Evolutionary conservation across 306 rosid genomes (phyloP).

Genomic region (Rubus idaeus): DNA sequence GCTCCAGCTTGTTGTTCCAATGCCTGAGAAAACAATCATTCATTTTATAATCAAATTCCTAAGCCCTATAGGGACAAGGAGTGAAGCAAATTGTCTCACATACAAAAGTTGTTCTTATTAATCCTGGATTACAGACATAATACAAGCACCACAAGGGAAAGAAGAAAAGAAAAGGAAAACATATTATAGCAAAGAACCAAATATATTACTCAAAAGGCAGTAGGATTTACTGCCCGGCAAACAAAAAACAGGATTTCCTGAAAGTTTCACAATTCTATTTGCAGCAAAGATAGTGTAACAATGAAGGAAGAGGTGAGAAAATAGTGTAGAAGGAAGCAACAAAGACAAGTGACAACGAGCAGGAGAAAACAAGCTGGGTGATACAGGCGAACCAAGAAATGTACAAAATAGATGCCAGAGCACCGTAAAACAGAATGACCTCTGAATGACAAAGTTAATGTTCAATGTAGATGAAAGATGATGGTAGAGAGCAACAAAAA

Average conservation of each 20-base stretch:
- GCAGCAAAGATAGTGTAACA: background rate
- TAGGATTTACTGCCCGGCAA: background rate
- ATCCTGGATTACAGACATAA: slow-evolving; percentile 5
- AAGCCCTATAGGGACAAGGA: no score
- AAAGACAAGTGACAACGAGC: background rate
- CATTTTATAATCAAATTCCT: slow-evolving; percentile 13
- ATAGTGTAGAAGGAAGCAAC: background rate
- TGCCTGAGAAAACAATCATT: slow-evolving; percentile 39
- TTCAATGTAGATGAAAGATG: background rate
- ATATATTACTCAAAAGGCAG: slow-evolving; percentile 5
- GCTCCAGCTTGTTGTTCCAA: slow-evolving; percentile 63
- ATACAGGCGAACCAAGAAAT: background rate
- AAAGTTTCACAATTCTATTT: background rate
- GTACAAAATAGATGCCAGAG: background rate
- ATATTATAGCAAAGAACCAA: slow-evolving; percentile 22
- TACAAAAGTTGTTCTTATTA: background rate
- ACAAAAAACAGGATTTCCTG: background rate
- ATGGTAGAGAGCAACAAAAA: background rate
- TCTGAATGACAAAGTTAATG: background rate
- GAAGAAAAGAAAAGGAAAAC: slow-evolving; percentile 11
- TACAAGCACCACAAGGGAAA: slow-evolving; percentile 16
- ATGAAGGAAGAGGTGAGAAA: background rate
- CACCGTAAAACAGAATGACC: background rate
- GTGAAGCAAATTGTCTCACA: background rate
- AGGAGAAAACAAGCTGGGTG: background rate